phyloP scores from a whole-genome alignment of 1,284 basidiomycete species.

The Sporisorium graminicola region DNA sequence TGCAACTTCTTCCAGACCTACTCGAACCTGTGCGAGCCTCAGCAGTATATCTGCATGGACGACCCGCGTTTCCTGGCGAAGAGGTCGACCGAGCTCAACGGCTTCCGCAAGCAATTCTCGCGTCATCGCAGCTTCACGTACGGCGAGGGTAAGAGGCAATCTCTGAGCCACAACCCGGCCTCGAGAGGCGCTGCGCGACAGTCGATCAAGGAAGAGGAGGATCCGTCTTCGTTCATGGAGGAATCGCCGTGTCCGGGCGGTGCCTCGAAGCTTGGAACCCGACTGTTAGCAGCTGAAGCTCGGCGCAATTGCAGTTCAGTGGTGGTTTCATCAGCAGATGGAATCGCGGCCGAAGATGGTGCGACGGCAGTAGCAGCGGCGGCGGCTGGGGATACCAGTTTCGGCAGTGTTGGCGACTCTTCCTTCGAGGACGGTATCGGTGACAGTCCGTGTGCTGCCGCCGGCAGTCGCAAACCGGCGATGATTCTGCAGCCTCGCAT shows the following conservation, averaged over 20 bases:
- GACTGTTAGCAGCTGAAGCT: background rate
- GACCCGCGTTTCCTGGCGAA: slow-evolving; percentile 85
- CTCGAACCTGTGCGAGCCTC: slow-evolving; percentile 80
- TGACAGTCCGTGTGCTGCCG: slow-evolving; percentile 61
- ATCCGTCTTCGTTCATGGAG: slow-evolving; percentile 27
- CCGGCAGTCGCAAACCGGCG: slow-evolving; percentile 24
- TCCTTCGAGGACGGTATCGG: slow-evolving; percentile 60
- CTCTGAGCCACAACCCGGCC: background rate
- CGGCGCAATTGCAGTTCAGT: background rate
- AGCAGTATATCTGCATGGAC: slow-evolving; percentile 91
- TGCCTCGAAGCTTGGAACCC: slow-evolving; percentile 1
- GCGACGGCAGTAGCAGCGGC: background rate
- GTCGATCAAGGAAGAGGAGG: slow-evolving; percentile 53
- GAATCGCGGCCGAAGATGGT: background rate
- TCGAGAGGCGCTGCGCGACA: slow-evolving; percentile 2
- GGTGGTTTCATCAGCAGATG: too few relatives aligned
- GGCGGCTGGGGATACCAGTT: slow-evolving; percentile 55
- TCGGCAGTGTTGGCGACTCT: slow-evolving; percentile 62
- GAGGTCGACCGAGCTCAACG: slow-evolving; percentile 86
- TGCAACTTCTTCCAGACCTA: slow-evolving; percentile 83
- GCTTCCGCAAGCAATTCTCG: slow-evolving; percentile 81
- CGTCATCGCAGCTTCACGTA: slow-evolving; percentile 66
- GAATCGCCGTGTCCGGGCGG: slow-evolving; percentile 41
- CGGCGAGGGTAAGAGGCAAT: slow-evolving; percentile 50
- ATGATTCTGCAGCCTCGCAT: slow-evolving; percentile 36